Base-by-base conservation (phyloP, 768 basidiomycete species). In the Lentinula guzmanii region DNA sequence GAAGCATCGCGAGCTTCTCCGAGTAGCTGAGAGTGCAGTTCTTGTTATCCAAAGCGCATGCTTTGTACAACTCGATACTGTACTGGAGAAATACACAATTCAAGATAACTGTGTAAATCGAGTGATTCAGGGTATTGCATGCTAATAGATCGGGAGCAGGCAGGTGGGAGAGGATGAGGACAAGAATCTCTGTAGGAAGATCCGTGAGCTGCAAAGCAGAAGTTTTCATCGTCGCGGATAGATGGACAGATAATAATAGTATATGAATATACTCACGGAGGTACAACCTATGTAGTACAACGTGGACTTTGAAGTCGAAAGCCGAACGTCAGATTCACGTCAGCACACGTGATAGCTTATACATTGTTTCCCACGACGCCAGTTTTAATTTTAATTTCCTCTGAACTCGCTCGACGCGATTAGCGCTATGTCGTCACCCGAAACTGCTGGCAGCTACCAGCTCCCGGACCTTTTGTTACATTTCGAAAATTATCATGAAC, bases 401-500 rank as follows among this genome's bases (percentile, higher is more conserved):
- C 37, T 13, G 9, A 8, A 39, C 37, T 39, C 37, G 0, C 37
- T 15, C 10, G 39, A 15, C 39, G 10, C 10, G 11, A 10, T 15
- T 41, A 41, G 16, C 16, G 4, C 42, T 16, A 48, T 35, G 31
- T 4, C 28, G 15, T 18, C 51, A 52, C 51, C 28, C 33, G 31
- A 16, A 11, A 13, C 37, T 52, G 16, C 42, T 33, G 56, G 33
- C 43, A 79, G 76, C 67, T 77, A 76, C 66, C 79, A 79, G 63
- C 72, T 80, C 3, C 78, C 78, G 6, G 77, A 79, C 62, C 68
- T 79, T 1, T 68, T 77, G 1, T 61, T 66, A 10, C 39, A 69
- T 74, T 46, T 70, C 71, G 39, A 69, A 70, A 13, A 28, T 67
- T 10, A 74, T 78, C 50, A 54, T 56, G 70, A 73, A 33, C 68